These are phyloP conservation scores for Hericium alpestre DNA, from an alignment of 768 basidiomycete genomes.

Conservation along the genomic window DNA sequence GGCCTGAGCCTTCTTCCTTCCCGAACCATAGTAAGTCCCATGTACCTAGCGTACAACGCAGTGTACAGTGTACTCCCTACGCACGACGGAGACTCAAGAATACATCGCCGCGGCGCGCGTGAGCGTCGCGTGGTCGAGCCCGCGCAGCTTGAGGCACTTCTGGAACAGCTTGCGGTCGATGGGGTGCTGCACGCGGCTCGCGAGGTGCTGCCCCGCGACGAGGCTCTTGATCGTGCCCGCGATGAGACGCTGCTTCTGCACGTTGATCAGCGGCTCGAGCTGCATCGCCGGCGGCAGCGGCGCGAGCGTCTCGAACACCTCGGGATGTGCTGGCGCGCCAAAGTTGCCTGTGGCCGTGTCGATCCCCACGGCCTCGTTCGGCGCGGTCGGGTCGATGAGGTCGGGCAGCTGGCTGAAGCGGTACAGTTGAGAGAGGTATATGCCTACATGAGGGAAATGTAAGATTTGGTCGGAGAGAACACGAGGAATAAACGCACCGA, in stretches of 20 bases:
- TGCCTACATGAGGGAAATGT: constrained; percentile 32
- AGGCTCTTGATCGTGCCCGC: constrained; percentile 72
- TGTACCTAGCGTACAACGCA: too few relatives aligned
- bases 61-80: neutral
- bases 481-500: constrained; percentile 38
- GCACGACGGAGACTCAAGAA: too few relatives aligned
- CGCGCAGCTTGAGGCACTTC: constrained; percentile 60
- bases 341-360: constrained; percentile 55
- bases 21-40: too few relatives aligned
- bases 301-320: constrained; percentile 65
- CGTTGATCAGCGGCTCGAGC: constrained; percentile 78
- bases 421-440: constrained; percentile 67
- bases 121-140: constrained; percentile 46
- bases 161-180: constrained; percentile 72
- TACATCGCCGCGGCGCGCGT: constrained; percentile 35
- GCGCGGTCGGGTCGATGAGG: constrained; percentile 74
- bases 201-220: constrained; percentile 76
- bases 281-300: constrained; percentile 69
- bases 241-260: constrained; percentile 78
- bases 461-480: neutral
- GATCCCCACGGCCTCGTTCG: constrained; percentile 54
- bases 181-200: constrained; percentile 57
- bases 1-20: too few relatives aligned
- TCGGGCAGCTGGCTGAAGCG: constrained; percentile 62
- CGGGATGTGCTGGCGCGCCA: constrained; percentile 61